Evolutionary conservation across 192 early-diverging fungal genomes (phyloP).

Genomic region (Linnemannia exigua): DNA sequence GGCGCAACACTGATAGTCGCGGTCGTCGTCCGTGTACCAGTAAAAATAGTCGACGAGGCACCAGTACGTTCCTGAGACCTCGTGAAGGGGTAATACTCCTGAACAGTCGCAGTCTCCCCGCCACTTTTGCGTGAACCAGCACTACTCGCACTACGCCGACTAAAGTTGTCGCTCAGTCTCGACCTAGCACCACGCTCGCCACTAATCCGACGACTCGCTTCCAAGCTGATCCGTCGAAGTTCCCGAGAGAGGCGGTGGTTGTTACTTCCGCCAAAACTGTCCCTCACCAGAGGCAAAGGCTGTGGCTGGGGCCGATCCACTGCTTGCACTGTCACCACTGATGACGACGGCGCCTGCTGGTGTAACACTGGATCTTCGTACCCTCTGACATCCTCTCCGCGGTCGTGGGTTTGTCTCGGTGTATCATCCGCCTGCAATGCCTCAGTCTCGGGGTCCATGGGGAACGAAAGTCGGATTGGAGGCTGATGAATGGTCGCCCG

Average conservation of each 20-base stretch:
- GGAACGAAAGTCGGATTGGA: slow-evolving; percentile 36
- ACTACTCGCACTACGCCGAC: neutral
- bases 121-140: neutral
- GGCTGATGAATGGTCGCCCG: slow-evolving; percentile 34
- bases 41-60: neutral
- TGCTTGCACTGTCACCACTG: neutral
- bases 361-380: neutral
- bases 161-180: slow-evolving; percentile 8
- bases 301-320: neutral
- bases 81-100: slow-evolving; percentile 22
- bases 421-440: neutral
- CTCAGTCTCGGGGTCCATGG: slow-evolving; percentile 19
- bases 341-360: neutral
- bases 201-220: slow-evolving; percentile 17
- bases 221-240: slow-evolving; percentile 34
- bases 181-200: slow-evolving; percentile 7
- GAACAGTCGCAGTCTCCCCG: neutral
- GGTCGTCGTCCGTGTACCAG: neutral
- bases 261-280: slow-evolving; percentile 22
- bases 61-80: slow-evolving; percentile 17
- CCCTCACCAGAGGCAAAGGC: slow-evolving; percentile 17
- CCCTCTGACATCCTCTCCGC: neutral
- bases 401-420: neutral
- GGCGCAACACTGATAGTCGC: too few species aligned
- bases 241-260: slow-evolving; percentile 26